phyloP scores from a whole-genome alignment of 768 basidiomycete genomes.

The Chalciporus chontae region DNA sequence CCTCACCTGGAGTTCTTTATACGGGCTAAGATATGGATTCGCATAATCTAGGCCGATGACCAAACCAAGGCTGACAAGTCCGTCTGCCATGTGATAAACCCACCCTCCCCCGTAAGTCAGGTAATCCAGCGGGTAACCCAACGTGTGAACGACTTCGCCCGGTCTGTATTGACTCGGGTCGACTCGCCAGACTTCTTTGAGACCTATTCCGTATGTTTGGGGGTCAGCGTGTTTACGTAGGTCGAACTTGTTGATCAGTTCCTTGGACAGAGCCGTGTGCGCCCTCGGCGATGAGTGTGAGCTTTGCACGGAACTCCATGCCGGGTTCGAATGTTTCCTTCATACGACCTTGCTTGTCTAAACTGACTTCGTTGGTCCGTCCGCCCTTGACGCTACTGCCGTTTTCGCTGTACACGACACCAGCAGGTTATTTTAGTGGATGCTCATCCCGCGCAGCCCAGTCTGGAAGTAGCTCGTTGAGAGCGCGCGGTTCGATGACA shows the following conservation, averaged over 20 bases:
- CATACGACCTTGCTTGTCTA: conserved; percentile 69
- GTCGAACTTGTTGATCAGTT: no score
- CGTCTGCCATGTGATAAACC: conserved; percentile 94
- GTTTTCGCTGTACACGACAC: conserved; percentile 66
- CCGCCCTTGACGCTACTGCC: conserved; percentile 50
- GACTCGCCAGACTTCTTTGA: conserved; percentile 98
- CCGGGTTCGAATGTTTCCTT: conserved; percentile 94
- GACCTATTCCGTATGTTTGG: conserved; percentile 93
- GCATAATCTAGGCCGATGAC: conserved; percentile 93
- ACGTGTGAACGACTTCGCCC: conserved; percentile 81
- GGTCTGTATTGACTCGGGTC: conserved; percentile 58
- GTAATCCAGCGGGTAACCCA: conserved; percentile 89
- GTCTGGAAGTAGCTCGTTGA: conserved; percentile 86
- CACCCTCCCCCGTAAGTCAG: conserved; percentile 84
- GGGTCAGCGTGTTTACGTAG: conserved; percentile 67
- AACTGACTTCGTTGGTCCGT: conserved; percentile 89
- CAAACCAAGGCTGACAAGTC: conserved; percentile 84
- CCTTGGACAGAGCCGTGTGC: conserved; percentile 92
- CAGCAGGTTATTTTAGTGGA: conserved; percentile 77
- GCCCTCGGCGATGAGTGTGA: conserved; percentile 91
- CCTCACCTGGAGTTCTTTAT: conserved; percentile 85
- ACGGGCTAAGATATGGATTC: conserved; percentile 91
- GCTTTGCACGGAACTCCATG: conserved; percentile 91
- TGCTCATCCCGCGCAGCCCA: conserved; percentile 69
- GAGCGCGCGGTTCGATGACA: conserved; percentile 87